Base-by-base conservation (phyloP, 192 early-diverging fungal species). In the Phlyctochytrium arcticum region DNA sequence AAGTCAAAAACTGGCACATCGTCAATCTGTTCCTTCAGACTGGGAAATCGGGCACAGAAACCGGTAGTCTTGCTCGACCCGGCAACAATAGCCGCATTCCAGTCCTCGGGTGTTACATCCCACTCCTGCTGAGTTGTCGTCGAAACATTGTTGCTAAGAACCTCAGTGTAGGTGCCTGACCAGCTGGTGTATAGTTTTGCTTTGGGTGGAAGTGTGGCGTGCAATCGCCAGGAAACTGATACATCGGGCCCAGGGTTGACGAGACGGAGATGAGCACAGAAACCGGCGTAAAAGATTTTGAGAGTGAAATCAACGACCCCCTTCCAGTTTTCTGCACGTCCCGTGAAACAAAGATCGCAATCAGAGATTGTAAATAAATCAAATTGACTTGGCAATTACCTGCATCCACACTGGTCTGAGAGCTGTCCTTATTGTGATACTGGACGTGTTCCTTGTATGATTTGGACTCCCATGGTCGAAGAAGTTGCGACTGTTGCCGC, bases 241-340 rank as follows among this genome's bases (percentile, higher is more conserved):
- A 21, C 48, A 48, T 51, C 5, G 32, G 48, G 29, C 24, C 32
- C 61, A 0, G 61, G 61, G 48, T 63, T 63, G 61, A 63, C 36
- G 30, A 63, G 49, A 30, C 53, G 61, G 3, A 63, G 31, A 33
- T 63, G 61, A 5, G 61, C 49, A 49, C 61, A 63, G 48, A 63
- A 63, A 5, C 61, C 61, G 15, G 17, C 49, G 61, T 63, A 42
- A 46, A 46, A 63, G 50, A 63, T 63, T 49, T 63, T 63, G 29
- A 63, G 61, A 27, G 61, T 63, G 34, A 63, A 63, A 35, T 63
- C 61, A 15, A 63, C 61, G 4, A 35, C 46, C 39, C 61, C 61
- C 6, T n/a, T 31, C 61, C 61, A 63, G n/a, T n/a, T n/a, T n/a
- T n/a, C n/a, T n/a, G n/a, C n/a, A n/a, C n/a, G n/a, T n/a, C n/a